Evolutionary conservation across 495 filamentous ascomycete species (phyloP).

Genomic region (Lepraria neglecta): DNA sequence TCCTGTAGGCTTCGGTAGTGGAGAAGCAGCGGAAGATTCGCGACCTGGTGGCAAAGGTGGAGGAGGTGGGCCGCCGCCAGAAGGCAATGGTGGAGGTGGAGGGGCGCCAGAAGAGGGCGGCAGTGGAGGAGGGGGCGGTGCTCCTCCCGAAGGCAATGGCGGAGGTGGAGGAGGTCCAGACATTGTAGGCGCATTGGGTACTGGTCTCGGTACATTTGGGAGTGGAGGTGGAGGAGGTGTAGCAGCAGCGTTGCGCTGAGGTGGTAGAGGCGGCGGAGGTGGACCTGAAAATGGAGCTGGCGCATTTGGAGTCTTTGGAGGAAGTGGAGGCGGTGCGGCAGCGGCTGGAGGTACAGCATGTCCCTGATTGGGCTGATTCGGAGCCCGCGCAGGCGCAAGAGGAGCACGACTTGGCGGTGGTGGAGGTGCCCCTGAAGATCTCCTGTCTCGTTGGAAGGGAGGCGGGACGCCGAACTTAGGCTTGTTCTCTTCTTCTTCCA

Average conservation of each 20-base stretch:
- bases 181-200: slow-evolving; percentile 38
- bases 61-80: slow-evolving; percentile 55
- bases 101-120: slow-evolving; percentile 31
- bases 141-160: slow-evolving; percentile 32
- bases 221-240: slow-evolving; percentile 47
- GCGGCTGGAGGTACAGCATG: slow-evolving; percentile 38
- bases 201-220: slow-evolving; percentile 31
- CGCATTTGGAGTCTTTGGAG: slow-evolving; percentile 59
- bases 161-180: slow-evolving; percentile 33
- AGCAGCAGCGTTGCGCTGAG: slow-evolving; percentile 40
- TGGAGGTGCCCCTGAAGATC: slow-evolving; percentile 55
- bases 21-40: slow-evolving; percentile 55
- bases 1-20: slow-evolving; percentile 46
- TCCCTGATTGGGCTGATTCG: slow-evolving; percentile 41
- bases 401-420: slow-evolving; percentile 66
- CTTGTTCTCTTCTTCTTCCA: slow-evolving; percentile 55
- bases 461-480: slow-evolving; percentile 73
- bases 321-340: slow-evolving; percentile 56
- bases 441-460: slow-evolving; percentile 66
- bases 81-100: slow-evolving; percentile 43
- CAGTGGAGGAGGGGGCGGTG: slow-evolving; percentile 42
- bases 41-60: slow-evolving; percentile 62
- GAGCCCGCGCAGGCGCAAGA: slow-evolving; percentile 62
- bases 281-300: slow-evolving; percentile 39
- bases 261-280: slow-evolving; percentile 50